Evolutionary conservation across 495 filamentous ascomycete genomes (phyloP), one percentile per base, ranked within the genome.

Genomic region (Ascodesmis nigricans): DNA sequence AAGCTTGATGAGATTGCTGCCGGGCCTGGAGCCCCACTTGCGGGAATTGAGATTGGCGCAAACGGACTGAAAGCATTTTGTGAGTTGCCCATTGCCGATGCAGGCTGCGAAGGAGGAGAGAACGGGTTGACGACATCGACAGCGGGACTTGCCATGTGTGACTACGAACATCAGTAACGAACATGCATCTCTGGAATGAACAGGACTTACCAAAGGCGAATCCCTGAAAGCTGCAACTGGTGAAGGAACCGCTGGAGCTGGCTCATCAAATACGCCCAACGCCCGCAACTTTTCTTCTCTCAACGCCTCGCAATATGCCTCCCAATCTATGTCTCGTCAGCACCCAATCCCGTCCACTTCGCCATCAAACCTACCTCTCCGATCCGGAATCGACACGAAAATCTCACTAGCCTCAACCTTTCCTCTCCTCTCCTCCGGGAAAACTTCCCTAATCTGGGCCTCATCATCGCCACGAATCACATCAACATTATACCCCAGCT

Each of bases 211-310:
- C 49, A 52, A 33, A 26, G 49, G 49, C 21, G 49, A 52, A 22
- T 48, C 45, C 19, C 49, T 44, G 29, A 43, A 44, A 38, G 31
- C 38, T 25, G 29, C 25, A 31, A 14, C 11, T 9, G 49, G 43
- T 30, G 54, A 54, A n/a, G 64, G 60, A 4, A 61, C 64, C n/a
- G 61, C 54, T 10, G 63, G 62, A 33, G 62, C 58, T 18, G 78
- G 73, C 28, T 74, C 73, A 15, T 70, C 75, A 35, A 75, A 62
- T 11, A 65, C 75, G 1, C 87, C 87, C 29, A 97, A 63, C 31
- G 82, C 80, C 21, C 78, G 71, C 25, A 97, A 62, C 56, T 91
- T 97, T 39, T 82, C 76, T 55, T 97, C 87, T 46, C 73, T 71
- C 33, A 93, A 53, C 33, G 67, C 64, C 30, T 73, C 61, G 20